A percentile compares a stretch with the other conserved stretches of the same genome.
Evolutionary conservation across 2,329 filamentous ascomycete species (phyloP).

Genomic region (Juglanconis sp.): DNA sequence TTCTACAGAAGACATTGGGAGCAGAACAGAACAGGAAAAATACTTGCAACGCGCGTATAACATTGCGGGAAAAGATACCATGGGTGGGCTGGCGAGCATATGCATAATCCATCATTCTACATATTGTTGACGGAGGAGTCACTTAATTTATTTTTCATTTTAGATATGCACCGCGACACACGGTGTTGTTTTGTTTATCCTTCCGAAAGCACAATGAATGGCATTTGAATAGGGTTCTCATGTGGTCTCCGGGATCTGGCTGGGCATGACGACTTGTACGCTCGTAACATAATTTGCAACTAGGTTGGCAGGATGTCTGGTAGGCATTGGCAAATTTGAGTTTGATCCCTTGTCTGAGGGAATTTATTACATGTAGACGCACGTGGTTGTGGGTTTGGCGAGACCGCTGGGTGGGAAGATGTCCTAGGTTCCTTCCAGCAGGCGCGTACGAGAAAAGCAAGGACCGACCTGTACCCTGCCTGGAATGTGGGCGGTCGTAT

Average conservation of each 20-base stretch:
- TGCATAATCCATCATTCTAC: background rate
- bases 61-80: background rate
- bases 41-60: background rate
- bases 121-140: background rate
- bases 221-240: background rate
- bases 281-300: background rate
- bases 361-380: no score
- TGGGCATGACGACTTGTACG: background rate
- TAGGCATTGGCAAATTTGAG: background rate
- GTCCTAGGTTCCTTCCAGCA: no score
- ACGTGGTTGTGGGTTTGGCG: no score
- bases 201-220: background rate
- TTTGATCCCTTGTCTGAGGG: no score
- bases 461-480: no score
- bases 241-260: background rate
- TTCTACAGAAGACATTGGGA: background rate
- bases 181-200: background rate
- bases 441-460: no score
- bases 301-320: background rate
- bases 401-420: no score
- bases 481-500: no score
- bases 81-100: background rate
- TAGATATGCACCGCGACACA: background rate
- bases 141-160: background rate
- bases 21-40: background rate